These are phyloP conservation scores for Monilinia polystroma DNA, from an alignment of 2,329 filamentous ascomycete genomes.

Conservation along the genomic window DNA sequence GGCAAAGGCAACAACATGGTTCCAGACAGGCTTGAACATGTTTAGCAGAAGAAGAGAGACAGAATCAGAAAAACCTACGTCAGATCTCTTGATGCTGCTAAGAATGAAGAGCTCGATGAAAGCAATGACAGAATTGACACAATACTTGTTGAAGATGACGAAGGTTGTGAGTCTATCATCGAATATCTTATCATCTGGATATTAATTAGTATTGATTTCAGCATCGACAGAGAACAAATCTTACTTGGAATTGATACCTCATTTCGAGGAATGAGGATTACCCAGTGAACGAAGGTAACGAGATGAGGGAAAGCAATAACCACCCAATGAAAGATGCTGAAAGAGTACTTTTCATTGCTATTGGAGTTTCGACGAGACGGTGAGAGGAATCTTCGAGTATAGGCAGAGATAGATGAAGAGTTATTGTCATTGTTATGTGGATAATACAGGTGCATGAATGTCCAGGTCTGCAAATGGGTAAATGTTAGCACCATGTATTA, in stretches of 20 bases:
- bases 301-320: conserved; percentile 37
- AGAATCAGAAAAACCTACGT: conserved; percentile 31
- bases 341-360: conserved; percentile 35
- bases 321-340: conserved; percentile 40
- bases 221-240: not conserved
- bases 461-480: conserved; percentile 36
- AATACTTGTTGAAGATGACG: conserved; percentile 35
- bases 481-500: not conserved
- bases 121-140: conserved; percentile 36
- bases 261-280: conserved; percentile 35
- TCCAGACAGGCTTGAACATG: conserved; percentile 31
- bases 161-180: conserved; percentile 32
- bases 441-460: conserved; percentile 40
- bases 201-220: conserved; percentile 23
- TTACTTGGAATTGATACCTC: conserved; percentile 31
- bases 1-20: conserved; percentile 33
- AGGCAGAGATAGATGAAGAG: conserved; percentile 22
- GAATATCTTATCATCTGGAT: conserved; percentile 31
- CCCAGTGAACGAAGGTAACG: conserved; percentile 38
- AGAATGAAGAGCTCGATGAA: conserved; percentile 39
- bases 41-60: conserved; percentile 23
- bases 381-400: conserved; percentile 32
- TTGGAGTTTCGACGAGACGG: conserved; percentile 32
- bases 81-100: conserved; percentile 38
- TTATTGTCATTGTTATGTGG: conserved; percentile 34